Evolutionary conservation across 306 rosid species (phyloP), one percentile per base, ranked within the genome.

Genomic region (Prunus kanzakura): DNA sequence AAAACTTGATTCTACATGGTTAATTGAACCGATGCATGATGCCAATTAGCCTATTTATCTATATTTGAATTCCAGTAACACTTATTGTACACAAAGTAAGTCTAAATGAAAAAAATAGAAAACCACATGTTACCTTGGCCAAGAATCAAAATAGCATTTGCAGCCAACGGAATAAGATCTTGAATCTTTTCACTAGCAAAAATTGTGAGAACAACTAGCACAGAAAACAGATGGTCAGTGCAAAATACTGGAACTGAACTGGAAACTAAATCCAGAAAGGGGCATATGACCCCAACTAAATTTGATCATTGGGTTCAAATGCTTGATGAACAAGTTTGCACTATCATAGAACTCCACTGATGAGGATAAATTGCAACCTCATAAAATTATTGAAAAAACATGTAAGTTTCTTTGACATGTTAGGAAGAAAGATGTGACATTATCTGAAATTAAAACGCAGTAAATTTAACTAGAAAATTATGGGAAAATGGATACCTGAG

Each of bases 171-270:
- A 66, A 84, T 80, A 76, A 94, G 75, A 82, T 91, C 97, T 80
- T 88, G 94, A 80, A 91, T 88, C 89, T 84, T 87, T 84, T 94
- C 98, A 52, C 91, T 56, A 10, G 89, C 69, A 81, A 94, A 94
- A 83, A 94, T 76, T 80, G 87, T 84, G 58, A 74, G 89, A 77
- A 72, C 66, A 87, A 81, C 98, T 91, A 87, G 71, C 78, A 83
- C 78, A 71, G 61, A 62, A 74, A 67, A 67, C 4, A 50, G 19
- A 66, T 64, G 6, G 29, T 38, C 45, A 64, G 45, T 74, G 22
- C 27, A 19, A 57, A 41, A 57, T 30, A 55, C 20, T 20, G 43
- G 23, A 73, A 71, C 38, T 22, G 11, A 79, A 69, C 5, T 29
- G 76, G 7, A 61, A 55, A 46, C 12, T 6, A 32, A 61, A 79